Conservation (phyloP, 495 filamentous ascomycete species). For the Tetracladium marchalianum region DNA sequence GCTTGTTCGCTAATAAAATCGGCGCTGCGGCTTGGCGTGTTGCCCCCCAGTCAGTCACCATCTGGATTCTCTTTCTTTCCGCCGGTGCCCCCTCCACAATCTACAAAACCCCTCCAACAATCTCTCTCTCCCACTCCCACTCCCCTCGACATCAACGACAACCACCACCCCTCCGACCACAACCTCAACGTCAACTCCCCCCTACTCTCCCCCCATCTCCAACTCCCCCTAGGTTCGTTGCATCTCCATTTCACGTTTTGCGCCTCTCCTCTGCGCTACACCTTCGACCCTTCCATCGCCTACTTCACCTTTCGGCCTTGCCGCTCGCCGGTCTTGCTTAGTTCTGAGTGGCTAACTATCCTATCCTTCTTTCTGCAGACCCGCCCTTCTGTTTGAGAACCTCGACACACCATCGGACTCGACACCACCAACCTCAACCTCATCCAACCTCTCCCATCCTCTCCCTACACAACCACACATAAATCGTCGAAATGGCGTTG, state of each 20-base stretch:
- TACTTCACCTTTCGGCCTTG: conserved; percentile 6
- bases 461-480: conserved; percentile 9
- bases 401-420: conserved; percentile 7
- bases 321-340: conserved; percentile 7
- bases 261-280: background rate
- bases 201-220: conserved; percentile 8
- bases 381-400: conserved; percentile 8
- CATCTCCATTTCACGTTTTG: background rate
- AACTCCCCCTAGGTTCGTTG: conserved; percentile 6
- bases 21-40: background rate
- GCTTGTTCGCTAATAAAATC: background rate
- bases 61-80: background rate
- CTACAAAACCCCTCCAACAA: conserved; percentile 1
- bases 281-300: background rate
- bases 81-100: background rate
- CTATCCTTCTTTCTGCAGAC: conserved; percentile 10
- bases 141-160: conserved; percentile 1
- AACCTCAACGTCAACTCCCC: conserved; percentile 11
- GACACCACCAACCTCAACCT: conserved; percentile 1
- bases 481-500: conserved; percentile 69
- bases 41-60: background rate
- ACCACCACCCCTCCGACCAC: conserved; percentile 5
- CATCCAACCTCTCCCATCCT: conserved; percentile 1
- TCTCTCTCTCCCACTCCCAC: background rate
- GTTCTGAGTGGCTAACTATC: conserved; percentile 15